These are phyloP conservation scores for Solanum etuberosum DNA, from an alignment of 257 asterid species.

Conservation along the genomic window DNA sequence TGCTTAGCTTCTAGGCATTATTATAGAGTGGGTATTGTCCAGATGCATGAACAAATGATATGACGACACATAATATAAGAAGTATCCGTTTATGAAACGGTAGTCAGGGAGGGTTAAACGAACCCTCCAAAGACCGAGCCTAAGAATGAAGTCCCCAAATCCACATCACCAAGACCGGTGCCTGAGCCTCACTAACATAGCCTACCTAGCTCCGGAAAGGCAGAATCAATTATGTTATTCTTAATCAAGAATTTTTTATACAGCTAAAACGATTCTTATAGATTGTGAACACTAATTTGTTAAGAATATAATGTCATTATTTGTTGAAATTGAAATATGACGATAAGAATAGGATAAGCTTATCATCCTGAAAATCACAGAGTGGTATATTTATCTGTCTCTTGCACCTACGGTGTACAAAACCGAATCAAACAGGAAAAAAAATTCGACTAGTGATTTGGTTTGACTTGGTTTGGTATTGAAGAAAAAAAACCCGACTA, in stretches of 20 bases:
- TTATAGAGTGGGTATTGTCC: background rate
- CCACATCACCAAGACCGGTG: background rate
- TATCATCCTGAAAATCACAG: background rate
- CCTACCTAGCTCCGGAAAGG: background rate
- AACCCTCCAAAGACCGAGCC: background rate
- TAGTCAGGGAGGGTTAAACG: background rate
- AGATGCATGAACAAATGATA: background rate
- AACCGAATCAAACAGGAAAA: no score
- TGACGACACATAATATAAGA: no score
- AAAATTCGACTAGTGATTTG: no score
- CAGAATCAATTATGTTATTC: no score
- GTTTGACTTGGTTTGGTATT: no score
- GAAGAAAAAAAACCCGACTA: no score
- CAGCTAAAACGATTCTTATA: background rate
- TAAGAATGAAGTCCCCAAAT: background rate
- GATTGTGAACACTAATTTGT: background rate
- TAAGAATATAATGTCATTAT: background rate
- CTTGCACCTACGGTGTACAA: no score
- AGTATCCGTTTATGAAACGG: background rate
- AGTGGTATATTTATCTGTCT: background rate
- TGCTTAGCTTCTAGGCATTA: background rate
- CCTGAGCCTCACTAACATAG: background rate
- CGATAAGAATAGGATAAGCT: background rate
- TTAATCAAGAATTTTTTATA: no score
- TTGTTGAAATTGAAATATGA: background rate